Evolutionary conservation across 1,139 yeast species (phyloP).

Genomic region (Debaryomyces fabryi): DNA sequence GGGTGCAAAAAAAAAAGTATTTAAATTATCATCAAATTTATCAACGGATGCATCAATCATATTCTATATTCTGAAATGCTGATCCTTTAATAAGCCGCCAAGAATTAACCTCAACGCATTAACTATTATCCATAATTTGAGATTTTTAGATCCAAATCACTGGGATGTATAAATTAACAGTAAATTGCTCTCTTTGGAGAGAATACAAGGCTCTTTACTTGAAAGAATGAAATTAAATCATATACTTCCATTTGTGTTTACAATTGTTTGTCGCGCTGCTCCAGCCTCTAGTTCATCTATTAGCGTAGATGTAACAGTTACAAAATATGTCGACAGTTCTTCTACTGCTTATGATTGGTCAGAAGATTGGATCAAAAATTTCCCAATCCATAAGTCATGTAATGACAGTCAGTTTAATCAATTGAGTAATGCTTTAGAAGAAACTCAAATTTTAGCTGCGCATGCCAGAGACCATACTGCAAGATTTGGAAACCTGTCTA

Average conservation of each 20-base stretch:
- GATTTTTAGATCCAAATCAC: neutral
- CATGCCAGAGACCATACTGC: conserved; percentile 30
- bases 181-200: neutral
- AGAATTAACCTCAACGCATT: neutral
- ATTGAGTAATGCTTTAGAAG: conserved; percentile 19
- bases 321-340: conserved; percentile 4
- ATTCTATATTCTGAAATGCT: neutral
- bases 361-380: conserved; percentile 18
- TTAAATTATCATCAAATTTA: neutral
- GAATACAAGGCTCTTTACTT: neutral
- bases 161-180: neutral
- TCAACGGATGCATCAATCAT: neutral
- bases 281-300: neutral
- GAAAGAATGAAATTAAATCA: neutral
- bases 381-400: conserved; percentile 24
- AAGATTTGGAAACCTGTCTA: conserved; percentile 24
- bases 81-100: neutral
- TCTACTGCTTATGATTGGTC: conserved; percentile 19
- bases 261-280: neutral
- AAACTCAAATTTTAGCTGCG: conserved; percentile 21
- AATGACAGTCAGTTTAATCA: conserved; percentile 24
- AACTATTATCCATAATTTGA: neutral
- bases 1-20: neutral
- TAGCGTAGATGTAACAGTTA: conserved; percentile 3
- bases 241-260: neutral